A percentile compares a stretch with the other conserved stretches of the same genome.
Conservation (phyloP, 2,329 filamentous ascomycete species). For the Sporothrix euskadiensis region DNA sequence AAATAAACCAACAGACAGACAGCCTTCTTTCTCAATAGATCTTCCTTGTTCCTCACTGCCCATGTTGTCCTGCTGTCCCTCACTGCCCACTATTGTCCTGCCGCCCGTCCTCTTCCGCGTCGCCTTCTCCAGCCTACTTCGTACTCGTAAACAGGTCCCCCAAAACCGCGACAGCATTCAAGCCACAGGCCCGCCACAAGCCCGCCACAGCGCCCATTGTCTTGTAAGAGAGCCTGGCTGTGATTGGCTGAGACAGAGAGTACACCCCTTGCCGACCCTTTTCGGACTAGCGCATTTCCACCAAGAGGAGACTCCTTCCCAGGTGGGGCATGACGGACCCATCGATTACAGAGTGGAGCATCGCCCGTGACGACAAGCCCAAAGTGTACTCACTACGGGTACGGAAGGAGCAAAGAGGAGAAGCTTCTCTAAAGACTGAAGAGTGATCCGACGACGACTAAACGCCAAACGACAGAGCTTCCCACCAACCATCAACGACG, state of each 20-base stretch:
- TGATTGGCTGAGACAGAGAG: conserved; percentile 14
- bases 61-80: too few relatives aligned
- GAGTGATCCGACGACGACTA: not conserved
- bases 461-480: not conserved
- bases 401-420: not conserved
- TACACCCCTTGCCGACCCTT: not conserved
- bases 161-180: not conserved
- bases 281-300: not conserved
- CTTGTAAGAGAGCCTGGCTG: conserved; percentile 12
- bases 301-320: not conserved
- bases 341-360: conserved; percentile 19
- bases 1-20: not conserved
- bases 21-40: not conserved
- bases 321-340: conserved; percentile 26
- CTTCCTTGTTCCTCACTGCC: not conserved
- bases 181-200: conserved; percentile 12
- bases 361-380: conserved; percentile 29
- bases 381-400: not conserved
- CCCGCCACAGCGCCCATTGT: not conserved
- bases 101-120: not conserved
- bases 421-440: not conserved
- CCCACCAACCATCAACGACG: not conserved
- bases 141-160: not conserved
- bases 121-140: not conserved
- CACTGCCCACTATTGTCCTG: not conserved